A percentile compares a stretch with the other conserved stretches of the same genome.
phyloP scores from a whole-genome alignment of 768 basidiomycete species.

The Panaeolus papilionaceus region DNA sequence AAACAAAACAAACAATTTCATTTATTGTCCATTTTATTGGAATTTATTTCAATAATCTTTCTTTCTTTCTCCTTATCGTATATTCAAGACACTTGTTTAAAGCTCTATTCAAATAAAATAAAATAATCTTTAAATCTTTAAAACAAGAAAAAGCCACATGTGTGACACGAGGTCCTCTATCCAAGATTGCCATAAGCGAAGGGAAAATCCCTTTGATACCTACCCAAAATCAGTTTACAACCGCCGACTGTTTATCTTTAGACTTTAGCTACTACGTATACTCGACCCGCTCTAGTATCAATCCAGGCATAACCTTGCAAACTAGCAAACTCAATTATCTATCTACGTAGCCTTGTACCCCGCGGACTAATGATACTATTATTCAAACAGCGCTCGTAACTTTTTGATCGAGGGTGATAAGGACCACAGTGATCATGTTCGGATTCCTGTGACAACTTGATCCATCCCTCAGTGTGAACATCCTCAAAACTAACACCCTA shows the following conservation, averaged over 20 bases:
- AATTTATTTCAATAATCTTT: not conserved
- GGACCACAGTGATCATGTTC: not conserved
- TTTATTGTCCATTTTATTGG: not conserved
- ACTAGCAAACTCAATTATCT: too few species aligned
- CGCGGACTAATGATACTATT: not conserved
- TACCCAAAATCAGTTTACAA: not conserved
- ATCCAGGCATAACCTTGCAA: not conserved
- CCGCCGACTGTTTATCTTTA: not conserved
- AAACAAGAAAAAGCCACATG: constrained; percentile 5
- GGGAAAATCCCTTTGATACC: not conserved
- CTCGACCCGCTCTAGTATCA: not conserved
- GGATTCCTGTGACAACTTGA: too few species aligned
- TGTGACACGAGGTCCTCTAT: not conserved
- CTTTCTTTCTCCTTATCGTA: not conserved
- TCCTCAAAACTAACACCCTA: not conserved
- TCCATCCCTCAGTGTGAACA: not conserved
- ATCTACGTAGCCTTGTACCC: not conserved
- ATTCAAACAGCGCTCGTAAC: too few species aligned
- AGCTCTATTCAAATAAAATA: too few species aligned
- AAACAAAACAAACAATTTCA: constrained; percentile 22
- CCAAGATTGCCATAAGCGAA: not conserved
- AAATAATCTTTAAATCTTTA: not conserved
- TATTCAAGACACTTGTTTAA: too few species aligned
- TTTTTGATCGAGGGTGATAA: constrained; percentile 7
- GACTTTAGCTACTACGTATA: not conserved